These are phyloP conservation scores for Aegle marmelos DNA, from an alignment of 345 rosid genomes.

Conservation along the genomic window DNA sequence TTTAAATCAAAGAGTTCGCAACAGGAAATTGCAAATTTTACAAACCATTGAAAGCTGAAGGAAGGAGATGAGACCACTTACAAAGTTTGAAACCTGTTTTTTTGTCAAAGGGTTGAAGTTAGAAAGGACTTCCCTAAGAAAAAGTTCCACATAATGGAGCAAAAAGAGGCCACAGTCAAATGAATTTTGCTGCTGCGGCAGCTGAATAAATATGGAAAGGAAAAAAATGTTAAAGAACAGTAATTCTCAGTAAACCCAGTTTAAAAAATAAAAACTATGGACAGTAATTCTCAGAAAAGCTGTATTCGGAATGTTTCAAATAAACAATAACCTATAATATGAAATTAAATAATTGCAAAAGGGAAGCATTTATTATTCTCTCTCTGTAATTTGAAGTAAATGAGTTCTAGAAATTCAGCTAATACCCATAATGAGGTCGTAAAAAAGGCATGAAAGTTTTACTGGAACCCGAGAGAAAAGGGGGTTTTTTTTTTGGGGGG, in stretches of 20 bases:
- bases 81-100: constrained; percentile 46
- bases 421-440: background rate
- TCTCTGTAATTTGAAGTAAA: background rate
- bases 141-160: constrained; percentile 83
- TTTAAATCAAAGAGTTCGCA: background rate
- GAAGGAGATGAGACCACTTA: constrained; percentile 39
- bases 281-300: background rate
- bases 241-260: background rate
- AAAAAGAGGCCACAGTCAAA: constrained; percentile 94
- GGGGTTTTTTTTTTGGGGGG: accelerated
- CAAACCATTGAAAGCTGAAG: background rate
- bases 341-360: background rate
- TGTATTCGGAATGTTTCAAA: background rate
- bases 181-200: constrained; percentile 93
- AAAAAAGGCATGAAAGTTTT: background rate
- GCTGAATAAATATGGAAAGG: constrained; percentile 39
- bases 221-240: constrained; percentile 13
- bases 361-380: background rate
- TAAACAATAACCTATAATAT: background rate
- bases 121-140: constrained; percentile 66
- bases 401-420: background rate
- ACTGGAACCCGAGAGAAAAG: background rate
- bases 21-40: too few relatives aligned
- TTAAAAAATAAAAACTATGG: constrained; percentile 1
- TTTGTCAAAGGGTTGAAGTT: constrained; percentile 63